These are phyloP conservation scores for Akanthomyces lecanii DNA, from an alignment of 2,329 filamentous ascomycete species.

Conservation along the genomic window DNA sequence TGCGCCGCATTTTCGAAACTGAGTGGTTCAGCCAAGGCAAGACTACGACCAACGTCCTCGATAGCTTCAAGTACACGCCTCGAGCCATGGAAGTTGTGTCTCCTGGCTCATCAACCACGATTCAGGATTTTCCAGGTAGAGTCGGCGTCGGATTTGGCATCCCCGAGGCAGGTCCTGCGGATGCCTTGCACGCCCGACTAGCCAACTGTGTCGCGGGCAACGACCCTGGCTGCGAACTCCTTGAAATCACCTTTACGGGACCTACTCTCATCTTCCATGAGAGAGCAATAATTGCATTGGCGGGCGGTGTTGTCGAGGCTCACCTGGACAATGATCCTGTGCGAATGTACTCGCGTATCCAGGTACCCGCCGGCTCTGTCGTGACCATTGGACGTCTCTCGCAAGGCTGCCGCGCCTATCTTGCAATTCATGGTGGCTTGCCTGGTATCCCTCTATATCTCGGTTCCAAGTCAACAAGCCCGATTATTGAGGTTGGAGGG, in stretches of 20 bases:
- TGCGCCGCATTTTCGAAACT: conserved; percentile 45
- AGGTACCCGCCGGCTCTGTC: conserved; percentile 40
- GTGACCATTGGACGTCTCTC: conserved; percentile 52
- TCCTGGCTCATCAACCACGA: conserved; percentile 52
- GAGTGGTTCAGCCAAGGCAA: conserved; percentile 43
- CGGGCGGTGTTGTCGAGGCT: conserved; percentile 50
- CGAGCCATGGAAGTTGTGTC: conserved; percentile 52
- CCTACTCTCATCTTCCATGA: conserved; percentile 54
- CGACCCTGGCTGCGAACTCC: conserved; percentile 42
- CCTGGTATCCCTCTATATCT: conserved; percentile 51
- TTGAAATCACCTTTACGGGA: conserved; percentile 59
- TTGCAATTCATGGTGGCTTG: conserved; percentile 45
- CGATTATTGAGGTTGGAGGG: conserved; percentile 54
- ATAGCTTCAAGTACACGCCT: conserved; percentile 45
- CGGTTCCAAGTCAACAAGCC: conserved; percentile 55
- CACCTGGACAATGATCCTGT: conserved; percentile 45
- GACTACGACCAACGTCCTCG: conserved; percentile 55
- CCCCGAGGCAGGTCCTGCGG: conserved; percentile 58
- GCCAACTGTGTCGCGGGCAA: conserved; percentile 60
- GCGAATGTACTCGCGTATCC: conserved; percentile 53
- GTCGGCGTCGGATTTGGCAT: conserved; percentile 54
- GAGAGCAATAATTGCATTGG: conserved; percentile 51
- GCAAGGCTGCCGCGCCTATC: conserved; percentile 53
- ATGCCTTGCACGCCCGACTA: conserved; percentile 52
- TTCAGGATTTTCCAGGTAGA: conserved; percentile 57